Percentiles rank a stretch among this genome's conserved stretches.
Conservation (phyloP, 148 eudicot species). For the Silene latifolia region DNA sequence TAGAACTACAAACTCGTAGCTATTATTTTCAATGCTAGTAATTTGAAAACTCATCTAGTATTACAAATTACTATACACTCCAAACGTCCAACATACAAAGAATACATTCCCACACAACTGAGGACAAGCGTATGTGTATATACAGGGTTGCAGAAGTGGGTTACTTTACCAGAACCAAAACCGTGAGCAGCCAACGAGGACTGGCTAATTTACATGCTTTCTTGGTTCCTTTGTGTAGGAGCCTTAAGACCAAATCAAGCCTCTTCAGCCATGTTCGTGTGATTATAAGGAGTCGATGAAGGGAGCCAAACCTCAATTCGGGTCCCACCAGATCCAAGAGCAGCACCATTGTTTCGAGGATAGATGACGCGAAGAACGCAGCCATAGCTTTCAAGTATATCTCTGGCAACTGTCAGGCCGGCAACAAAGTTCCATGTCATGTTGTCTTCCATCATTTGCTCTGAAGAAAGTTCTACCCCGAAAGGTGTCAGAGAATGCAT, state of each 20-base stretch:
- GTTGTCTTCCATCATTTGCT: slow-evolving; percentile 76
- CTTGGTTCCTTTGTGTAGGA: not conserved
- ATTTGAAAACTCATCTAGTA: not conserved
- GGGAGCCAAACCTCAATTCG: slow-evolving; percentile 94
- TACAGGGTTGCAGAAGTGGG: slow-evolving; percentile 11
- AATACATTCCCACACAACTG: not conserved
- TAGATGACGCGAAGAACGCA: slow-evolving; percentile 86
- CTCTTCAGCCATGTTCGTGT: slow-evolving; percentile 19
- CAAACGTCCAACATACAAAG: slow-evolving; percentile 1
- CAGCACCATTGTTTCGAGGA: slow-evolving; percentile 58
- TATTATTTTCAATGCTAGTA: too few relatives aligned
- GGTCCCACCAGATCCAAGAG: slow-evolving; percentile 75
- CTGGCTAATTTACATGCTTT: not conserved
- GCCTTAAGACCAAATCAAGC: slow-evolving; percentile 13
- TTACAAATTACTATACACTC: not conserved
- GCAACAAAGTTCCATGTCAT: slow-evolving; percentile 98
- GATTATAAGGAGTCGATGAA: slow-evolving; percentile 36
- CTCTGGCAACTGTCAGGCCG: slow-evolving; percentile 83
- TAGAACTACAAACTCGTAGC: too few relatives aligned
- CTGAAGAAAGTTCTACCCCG: slow-evolving; percentile 62
- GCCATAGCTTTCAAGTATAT: slow-evolving; percentile 90
- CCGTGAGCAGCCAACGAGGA: not conserved
- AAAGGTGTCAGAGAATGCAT: slow-evolving; percentile 91
- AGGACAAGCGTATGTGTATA: not conserved
- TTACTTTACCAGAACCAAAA: not conserved